Evolutionary conservation across 2,329 filamentous ascomycete species (phyloP), one percentile per base, ranked within the genome.

Genomic region (Apiospora hydei): DNA sequence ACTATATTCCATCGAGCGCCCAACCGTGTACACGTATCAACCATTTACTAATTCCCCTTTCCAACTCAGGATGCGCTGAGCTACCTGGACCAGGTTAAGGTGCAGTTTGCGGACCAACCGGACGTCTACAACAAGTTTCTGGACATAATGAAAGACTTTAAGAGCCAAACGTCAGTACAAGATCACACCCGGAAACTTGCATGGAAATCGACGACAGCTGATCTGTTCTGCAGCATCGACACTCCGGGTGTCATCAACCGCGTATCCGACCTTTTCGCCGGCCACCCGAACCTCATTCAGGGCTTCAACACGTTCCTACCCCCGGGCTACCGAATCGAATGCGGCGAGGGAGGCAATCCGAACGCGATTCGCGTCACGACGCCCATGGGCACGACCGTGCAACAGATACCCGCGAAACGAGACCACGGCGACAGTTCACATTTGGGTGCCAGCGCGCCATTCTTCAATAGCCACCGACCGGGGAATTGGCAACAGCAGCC

Each of bases 61-160:
- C 69, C 69, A 18, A 18, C 53, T 72, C 77, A 90, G 86, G 86
- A 90, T 80, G 96, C 96, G 44, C 88, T 99, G 64, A 98, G 95
- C 78, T 99, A 99, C 80, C 89, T 99, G 34, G 96, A 99, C 80
- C 96, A 98, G 82, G 96, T 99, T 75, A 99, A 99, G 83, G 95
- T 98, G 41, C 95, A 98, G 79, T 99, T 99, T 77, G 93, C 95
- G 73, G 96, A 98, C 75, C 95, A 98, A 76, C 95, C 96, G 4
- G 96, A 98, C 82, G 96, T 99, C 0, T 99, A 99, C 79, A 98
- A 98, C 79, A 89, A 94, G 49, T 98, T 99, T 78, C 85, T 99
- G 66, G 96, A 99, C 77, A 99, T 99, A 68, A 99, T 99, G 96
- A 99, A 99, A 80, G 96, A 99, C 78, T 99, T 99, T 82, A 99